Evolutionary conservation across 2,329 filamentous ascomycete species (phyloP).

Genomic region (Fusarium succisae): DNA sequence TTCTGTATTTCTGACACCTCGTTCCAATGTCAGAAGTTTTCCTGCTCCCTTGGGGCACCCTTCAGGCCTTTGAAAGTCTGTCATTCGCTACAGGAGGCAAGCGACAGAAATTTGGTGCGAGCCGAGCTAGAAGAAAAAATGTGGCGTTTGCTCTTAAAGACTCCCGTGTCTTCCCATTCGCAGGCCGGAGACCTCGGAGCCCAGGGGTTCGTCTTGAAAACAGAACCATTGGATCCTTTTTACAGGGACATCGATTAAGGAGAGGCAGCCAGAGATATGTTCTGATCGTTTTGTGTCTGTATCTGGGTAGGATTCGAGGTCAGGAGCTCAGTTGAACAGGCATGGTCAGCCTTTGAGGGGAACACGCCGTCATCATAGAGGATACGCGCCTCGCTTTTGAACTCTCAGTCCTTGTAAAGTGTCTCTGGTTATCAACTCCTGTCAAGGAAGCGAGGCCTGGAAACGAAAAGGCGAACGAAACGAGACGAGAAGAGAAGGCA

Average conservation of each 20-base stretch:
- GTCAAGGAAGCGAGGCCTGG: slow-evolving; percentile 9
- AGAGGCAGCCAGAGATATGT: slow-evolving; percentile 9
- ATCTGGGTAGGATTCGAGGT: background rate
- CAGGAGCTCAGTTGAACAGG: background rate
- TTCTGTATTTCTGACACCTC: background rate
- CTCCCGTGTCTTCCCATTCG: slow-evolving; percentile 43
- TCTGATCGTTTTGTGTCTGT: slow-evolving; percentile 5
- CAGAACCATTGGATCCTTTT: slow-evolving; percentile 11
- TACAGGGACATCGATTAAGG: slow-evolving; percentile 16
- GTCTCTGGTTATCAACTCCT: background rate
- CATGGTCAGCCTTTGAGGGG: background rate
- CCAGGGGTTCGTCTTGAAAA: slow-evolving; percentile 15
- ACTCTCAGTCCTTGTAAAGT: background rate
- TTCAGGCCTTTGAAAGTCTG: background rate
- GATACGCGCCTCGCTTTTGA: slow-evolving; percentile 5
- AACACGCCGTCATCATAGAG: slow-evolving; percentile 11
- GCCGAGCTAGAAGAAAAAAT: slow-evolving; percentile 9
- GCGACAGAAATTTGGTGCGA: slow-evolving; percentile 16
- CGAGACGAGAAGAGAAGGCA: slow-evolving; percentile 17
- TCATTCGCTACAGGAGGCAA: slow-evolving; percentile 3
- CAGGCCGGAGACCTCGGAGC: slow-evolving; percentile 42
- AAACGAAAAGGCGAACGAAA: slow-evolving; percentile 23
- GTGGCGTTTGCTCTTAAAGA: slow-evolving; percentile 19
- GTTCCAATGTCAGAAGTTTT: background rate
- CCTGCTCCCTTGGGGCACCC: background rate